Base-by-base conservation (phyloP, 331 rosid species). In the Prunus yedoensis region DNA sequence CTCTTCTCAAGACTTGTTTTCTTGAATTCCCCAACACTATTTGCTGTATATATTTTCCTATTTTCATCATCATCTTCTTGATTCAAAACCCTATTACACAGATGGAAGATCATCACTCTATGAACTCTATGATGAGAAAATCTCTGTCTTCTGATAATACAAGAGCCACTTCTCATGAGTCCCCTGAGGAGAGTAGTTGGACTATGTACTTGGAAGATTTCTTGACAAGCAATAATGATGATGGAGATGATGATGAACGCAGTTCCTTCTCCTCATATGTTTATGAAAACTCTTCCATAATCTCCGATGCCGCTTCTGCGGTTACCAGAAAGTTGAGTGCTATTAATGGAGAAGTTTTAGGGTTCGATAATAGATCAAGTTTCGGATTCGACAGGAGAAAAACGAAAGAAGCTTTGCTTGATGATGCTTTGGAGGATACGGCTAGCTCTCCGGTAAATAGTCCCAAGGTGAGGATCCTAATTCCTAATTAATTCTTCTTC, bases 171-270 rank as follows among this genome's bases (percentile, higher is more conserved):
- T 6, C 68, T 67, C 51, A 80, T 68, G 82, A 79, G 27, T 80
- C 85, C 71, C 56, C 81, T 27, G 93, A 90, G 68, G 98, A 94
- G 82, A 94, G 97, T 70, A 87, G 95, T 35, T 94, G 97, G 98
- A 91, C 97, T 16, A 52, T 43, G 69, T 94, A 94, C 84, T 85
- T 94, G 46, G 92, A 90, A 61, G 96, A 94, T 79, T 90, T 88
- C 83, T 51, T 79, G 58, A 51, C 13, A 66, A 30, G 68, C 76
- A 75, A 73, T 41, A 21, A 69, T 56, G 4, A 23, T 10, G 70
- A 3, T 23, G 4, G 66, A 1, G 77, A 79, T 17, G 54, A 68
- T n/a, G 74, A 46, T 2, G 27, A 51, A 27, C 25, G 41, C 52
- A 20, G 60, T 57, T 23, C 49, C 57, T 65, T 70, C 56, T 81